Conservation (phyloP, 2,329 filamentous ascomycete genomes). For the Aspergillus sp. region DNA sequence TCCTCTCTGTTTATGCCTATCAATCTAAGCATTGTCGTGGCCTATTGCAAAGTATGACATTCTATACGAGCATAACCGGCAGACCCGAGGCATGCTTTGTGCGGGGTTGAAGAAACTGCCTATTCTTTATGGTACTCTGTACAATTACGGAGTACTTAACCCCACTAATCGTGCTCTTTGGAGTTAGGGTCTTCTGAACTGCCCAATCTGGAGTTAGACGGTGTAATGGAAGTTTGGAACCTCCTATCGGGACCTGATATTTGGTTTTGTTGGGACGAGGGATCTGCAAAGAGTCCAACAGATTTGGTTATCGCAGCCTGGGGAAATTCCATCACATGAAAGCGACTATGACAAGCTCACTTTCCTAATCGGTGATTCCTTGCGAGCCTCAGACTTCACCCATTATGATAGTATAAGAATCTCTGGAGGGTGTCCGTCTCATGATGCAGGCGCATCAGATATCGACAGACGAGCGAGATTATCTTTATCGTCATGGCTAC, state of each 20-base stretch:
- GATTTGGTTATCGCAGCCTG: background rate
- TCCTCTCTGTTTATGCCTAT: background rate
- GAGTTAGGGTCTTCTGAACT: background rate
- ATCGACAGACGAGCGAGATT: background rate
- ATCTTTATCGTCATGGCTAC: slow-evolving; percentile 20
- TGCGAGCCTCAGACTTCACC: slow-evolving; percentile 7
- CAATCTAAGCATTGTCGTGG: background rate
- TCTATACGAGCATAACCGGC: background rate
- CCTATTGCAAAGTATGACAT: background rate
- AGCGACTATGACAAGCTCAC: background rate
- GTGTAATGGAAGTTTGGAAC: background rate
- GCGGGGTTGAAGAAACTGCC: slow-evolving; percentile 9
- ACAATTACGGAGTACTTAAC: background rate
- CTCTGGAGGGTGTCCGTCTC: background rate
- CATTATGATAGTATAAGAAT: background rate
- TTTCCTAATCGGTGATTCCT: background rate
- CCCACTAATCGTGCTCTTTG: background rate
- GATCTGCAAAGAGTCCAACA: slow-evolving; percentile 8
- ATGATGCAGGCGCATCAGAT: background rate
- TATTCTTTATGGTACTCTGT: slow-evolving; percentile 2
- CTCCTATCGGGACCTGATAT: background rate
- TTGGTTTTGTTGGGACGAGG: slow-evolving; percentile 11
- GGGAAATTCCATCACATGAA: slow-evolving; percentile 9
- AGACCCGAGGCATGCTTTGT: slow-evolving; percentile 7
- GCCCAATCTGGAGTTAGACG: background rate